Evolutionary conservation across 306 rosid species (phyloP), one percentile per base, ranked within the genome.

Genomic region (Astragalus membranaceus): DNA sequence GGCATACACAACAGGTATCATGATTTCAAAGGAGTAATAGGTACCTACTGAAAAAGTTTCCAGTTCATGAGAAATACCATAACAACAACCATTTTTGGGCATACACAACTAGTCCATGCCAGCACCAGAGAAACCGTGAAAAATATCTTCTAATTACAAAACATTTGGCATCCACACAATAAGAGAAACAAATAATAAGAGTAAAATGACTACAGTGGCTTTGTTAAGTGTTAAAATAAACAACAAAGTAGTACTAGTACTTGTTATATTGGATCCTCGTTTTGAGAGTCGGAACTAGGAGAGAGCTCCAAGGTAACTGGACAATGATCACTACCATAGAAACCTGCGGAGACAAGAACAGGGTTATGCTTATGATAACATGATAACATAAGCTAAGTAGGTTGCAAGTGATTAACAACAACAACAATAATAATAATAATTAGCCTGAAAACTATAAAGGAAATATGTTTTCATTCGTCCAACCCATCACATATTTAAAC

Each of bases 311-410:
- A 85, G 33, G 86, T 81, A 72, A 88, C 91, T 5, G 97, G 99
- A 75, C 99, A 94, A 74, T 91, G 99, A 79, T 94, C 98, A 70
- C 98, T 94, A 75, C 97, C 97, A 57, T 84, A 83, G 78, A 94
- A 94, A 35, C 96, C 99, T 94, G 80, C 72, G 12, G 79, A 70
- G 53, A 69, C 61, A 41, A 73, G 56, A 79, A 58, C 53, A 87
- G 14, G 30, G 52, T 69, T 67, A 63, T 58, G 44, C 15, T 51
- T 51, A 11, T 50, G 35, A 26, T 2, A 46, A 30, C 13, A 11
- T 50, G 35, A 26, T 2, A 46, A 30, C 13, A 64, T 35, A 70
- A 43, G 59, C 8, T 36, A 36, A 36, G 41, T 10, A 70, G 7
- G 13, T 30, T 70, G 12, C 2, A 7, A 1, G 8, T 7, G 41